phyloP scores from a whole-genome alignment of 352 stramenopile genomes.

The Phytopythium montanum region DNA sequence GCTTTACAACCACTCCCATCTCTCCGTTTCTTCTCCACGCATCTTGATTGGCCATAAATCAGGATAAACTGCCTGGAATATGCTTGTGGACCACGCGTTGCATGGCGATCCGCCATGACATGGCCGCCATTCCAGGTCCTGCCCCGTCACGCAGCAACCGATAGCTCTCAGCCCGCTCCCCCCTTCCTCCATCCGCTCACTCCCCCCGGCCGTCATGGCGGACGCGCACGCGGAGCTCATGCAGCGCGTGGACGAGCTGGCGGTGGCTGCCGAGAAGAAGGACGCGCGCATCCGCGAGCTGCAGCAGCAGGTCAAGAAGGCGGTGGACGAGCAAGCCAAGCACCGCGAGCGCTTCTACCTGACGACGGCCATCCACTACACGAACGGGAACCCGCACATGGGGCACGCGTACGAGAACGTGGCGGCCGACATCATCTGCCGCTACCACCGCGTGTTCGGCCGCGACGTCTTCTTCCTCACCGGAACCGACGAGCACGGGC shows the following conservation, averaged over 20 bases:
- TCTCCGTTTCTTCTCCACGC: no score
- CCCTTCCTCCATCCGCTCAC: not conserved
- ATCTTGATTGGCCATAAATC: not conserved
- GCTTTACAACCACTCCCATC: not conserved
- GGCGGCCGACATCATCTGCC: conserved; percentile 95
- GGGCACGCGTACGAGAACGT: conserved; percentile 99
- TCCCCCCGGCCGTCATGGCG: not conserved
- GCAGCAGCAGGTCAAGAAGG: conserved; percentile 44
- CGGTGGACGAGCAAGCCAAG: conserved; percentile 33
- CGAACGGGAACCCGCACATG: conserved; percentile 96
- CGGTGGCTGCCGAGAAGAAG: conserved; percentile 29
- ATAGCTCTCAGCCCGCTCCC: not conserved
- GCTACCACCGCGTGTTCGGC: conserved; percentile 92
- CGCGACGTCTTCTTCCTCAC: conserved; percentile 85
- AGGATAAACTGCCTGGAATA: conserved; percentile 4
- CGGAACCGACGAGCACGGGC: conserved; percentile 97
- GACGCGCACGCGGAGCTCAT: conserved; percentile 20
- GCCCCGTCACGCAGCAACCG: not conserved
- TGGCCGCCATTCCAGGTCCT: not conserved
- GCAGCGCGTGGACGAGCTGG: conserved; percentile 37
- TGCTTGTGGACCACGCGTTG: conserved; percentile 15
- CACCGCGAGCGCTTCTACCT: conserved; percentile 92
- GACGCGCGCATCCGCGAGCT: conserved; percentile 24
- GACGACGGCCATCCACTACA: conserved; percentile 99
- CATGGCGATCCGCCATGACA: not conserved